phyloP scores from a whole-genome alignment of 2,329 filamentous ascomycete genomes.

The Cladosporium sp. region DNA sequence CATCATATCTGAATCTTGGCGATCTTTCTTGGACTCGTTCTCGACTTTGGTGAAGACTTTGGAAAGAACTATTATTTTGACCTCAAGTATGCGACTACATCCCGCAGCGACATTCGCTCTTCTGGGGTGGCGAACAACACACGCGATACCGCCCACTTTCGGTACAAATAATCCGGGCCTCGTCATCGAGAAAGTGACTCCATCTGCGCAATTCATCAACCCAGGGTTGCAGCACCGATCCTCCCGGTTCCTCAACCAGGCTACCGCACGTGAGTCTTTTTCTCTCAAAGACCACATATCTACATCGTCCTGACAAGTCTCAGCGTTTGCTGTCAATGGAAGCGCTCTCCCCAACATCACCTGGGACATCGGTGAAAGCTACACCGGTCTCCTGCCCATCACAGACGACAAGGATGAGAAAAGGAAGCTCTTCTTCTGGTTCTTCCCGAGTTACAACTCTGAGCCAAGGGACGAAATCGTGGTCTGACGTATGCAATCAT shows the following conservation, averaged over 20 bases:
- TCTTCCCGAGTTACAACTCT: conserved; percentile 49
- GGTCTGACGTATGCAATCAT: conserved; percentile 32
- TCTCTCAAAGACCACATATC: background rate
- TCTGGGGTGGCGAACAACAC: background rate
- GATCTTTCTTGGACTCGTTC: background rate
- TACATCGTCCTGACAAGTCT: conserved; percentile 32
- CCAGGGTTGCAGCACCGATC: background rate
- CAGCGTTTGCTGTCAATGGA: conserved; percentile 37
- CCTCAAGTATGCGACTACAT: background rate
- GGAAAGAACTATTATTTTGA: background rate
- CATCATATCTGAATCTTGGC: conserved; percentile 6
- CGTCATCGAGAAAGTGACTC: background rate
- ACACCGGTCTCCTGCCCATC: conserved; percentile 34
- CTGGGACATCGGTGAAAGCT: conserved; percentile 14
- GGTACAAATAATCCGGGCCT: background rate
- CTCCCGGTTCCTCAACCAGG: background rate
- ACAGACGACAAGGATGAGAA: conserved; percentile 27
- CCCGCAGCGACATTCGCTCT: background rate
- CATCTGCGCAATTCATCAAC: background rate
- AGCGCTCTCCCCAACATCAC: conserved; percentile 7
- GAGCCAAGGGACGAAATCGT: conserved; percentile 43
- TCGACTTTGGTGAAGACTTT: background rate
- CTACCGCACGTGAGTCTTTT: background rate
- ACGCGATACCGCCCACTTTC: background rate
- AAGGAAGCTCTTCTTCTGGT: conserved; percentile 49